These are phyloP conservation scores for Trichoderma lentiforme DNA, from an alignment of 2,329 filamentous ascomycete species.

Conservation along the genomic window DNA sequence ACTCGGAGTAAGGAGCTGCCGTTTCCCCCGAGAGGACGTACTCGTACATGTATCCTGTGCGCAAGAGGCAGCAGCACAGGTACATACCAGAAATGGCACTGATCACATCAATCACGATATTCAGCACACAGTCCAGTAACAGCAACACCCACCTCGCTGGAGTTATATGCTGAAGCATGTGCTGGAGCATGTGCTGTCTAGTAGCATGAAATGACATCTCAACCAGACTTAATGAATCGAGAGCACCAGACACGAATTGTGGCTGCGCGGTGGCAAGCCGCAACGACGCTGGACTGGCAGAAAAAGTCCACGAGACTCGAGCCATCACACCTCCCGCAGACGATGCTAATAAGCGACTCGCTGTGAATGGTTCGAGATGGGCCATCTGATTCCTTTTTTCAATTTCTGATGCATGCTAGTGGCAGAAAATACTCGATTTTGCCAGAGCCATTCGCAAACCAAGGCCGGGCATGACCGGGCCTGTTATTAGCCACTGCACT, in stretches of 20 bases:
- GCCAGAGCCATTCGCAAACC: conserved; percentile 1
- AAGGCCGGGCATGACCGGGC: conserved; percentile 6
- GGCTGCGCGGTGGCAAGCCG: conserved; percentile 19
- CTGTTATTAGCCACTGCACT: background rate
- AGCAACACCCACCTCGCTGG: background rate
- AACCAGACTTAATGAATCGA: background rate
- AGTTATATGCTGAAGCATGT: background rate
- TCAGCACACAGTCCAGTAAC: background rate
- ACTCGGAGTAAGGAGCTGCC: conserved; percentile 2
- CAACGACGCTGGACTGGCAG: background rate
- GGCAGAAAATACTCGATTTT: conserved; percentile 6
- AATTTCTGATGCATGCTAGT: conserved; percentile 1
- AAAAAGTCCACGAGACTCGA: background rate
- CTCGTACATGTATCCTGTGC: background rate
- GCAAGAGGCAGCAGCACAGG: background rate
- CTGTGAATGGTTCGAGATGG: conserved; percentile 8
- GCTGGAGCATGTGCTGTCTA: background rate
- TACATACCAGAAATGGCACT: background rate
- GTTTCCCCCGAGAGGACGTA: background rate
- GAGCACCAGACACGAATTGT: background rate
- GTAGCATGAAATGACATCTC: background rate
- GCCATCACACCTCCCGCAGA: conserved; percentile 11
- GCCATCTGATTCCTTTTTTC: conserved; percentile 13
- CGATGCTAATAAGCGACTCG: background rate
- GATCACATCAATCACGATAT: background rate